Evolutionary conservation across 164 flowering plant genomes (phyloP).

Genomic region (Nymphaea thermarum): DNA sequence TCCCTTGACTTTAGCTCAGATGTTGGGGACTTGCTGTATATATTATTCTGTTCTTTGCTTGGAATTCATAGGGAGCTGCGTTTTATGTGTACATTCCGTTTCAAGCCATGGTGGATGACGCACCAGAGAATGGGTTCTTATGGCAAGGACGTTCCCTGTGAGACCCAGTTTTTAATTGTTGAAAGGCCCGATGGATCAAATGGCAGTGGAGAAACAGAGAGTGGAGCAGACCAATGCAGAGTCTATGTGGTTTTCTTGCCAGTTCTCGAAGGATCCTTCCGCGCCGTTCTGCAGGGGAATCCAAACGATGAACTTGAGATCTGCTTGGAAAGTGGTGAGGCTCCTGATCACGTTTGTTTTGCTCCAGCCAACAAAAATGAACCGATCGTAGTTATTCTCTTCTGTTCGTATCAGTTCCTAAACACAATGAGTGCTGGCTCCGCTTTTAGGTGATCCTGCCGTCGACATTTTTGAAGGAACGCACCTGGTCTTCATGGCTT

Average conservation of each 20-base stretch:
- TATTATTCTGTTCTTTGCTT: not conserved
- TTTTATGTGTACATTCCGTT: conserved; percentile 72
- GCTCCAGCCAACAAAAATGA: no score
- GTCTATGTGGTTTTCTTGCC: conserved; percentile 66
- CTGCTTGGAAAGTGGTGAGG: conserved; percentile 82
- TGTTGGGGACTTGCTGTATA: not conserved
- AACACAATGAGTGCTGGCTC: not conserved
- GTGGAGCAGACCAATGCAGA: conserved; percentile 7
- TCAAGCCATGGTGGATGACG: conserved; percentile 95
- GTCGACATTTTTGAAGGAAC: conserved; percentile 60
- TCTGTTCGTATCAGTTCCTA: not conserved
- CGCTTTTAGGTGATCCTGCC: conserved; percentile 59
- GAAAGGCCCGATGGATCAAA: conserved; percentile 39
- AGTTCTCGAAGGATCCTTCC: conserved; percentile 69
- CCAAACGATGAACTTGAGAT: conserved; percentile 54
- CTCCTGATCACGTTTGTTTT: no score
- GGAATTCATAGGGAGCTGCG: conserved; percentile 44
- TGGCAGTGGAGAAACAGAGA: conserved; percentile 13
- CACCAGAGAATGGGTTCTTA: conserved; percentile 76
- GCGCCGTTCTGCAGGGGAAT: conserved; percentile 88
- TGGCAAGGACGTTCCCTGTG: conserved; percentile 68
- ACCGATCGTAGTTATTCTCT: not conserved
- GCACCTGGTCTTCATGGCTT: conserved; percentile 64
- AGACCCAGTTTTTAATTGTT: conserved; percentile 79
- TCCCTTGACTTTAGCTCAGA: no score